Evolutionary conservation across 306 rosid species (phyloP), one percentile per base, ranked within the genome.

Genomic region (Pueraria montana): DNA sequence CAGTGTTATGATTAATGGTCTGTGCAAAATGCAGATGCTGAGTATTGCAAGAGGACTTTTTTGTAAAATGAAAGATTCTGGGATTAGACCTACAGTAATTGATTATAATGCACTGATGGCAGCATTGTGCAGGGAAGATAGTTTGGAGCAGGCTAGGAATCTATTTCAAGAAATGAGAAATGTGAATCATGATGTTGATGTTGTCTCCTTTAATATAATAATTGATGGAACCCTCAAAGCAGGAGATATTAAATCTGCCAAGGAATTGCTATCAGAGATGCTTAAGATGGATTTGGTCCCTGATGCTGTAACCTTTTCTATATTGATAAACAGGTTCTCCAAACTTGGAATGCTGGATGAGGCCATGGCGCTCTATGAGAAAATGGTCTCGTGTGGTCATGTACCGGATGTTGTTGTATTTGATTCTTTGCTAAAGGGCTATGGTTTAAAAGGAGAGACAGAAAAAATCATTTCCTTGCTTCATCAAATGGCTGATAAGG

Each of bases 41-140:
- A 87, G 79, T 24, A 52, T 96, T 67, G 99, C 96, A 55, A 93
- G 80, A 87, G 99, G 98, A 67, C 84, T 96, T 70, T 87, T 95
- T 67, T 45, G 20, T 76, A 92, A 89, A 78, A 89, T 55, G 87
- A 87, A 81, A 83, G 85, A 58, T 76, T 86, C 86, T 80, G 96
- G 96, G 80, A 72, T 86, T 85, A 86, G 65, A 71, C 98, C 94
- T 45, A 42, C 85, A 8, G 82, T 80, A 32, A 34, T 40, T 70
- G 96, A 90, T 82, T 92, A 89, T 86, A 96, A 96, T 58, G 66
- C 74, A 26, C 77, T 96, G 18, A 81, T 93, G 88, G 81, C 91
- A 65, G 79, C 92, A 40, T 88, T 89, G 86, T 93, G 99, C 77
- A 88, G 82, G 74, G 98, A 92, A 80, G 53, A 89, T 68, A 88